Evolutionary conservation across 441 rosid species (phyloP).

Genomic region (Melastoma candidum): DNA sequence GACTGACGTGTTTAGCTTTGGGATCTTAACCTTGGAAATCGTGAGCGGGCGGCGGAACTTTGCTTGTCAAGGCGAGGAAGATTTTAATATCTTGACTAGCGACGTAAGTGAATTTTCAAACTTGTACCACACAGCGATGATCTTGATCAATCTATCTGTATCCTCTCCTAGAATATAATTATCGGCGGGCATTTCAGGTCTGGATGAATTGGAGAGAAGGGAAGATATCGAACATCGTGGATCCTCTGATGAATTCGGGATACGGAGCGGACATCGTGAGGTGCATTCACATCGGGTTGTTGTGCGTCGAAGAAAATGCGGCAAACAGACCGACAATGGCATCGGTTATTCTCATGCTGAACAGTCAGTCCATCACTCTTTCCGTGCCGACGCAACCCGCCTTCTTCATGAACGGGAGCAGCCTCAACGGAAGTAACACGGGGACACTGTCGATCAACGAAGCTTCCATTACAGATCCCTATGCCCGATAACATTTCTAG

Average conservation of each 20-base stretch:
- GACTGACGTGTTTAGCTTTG: conserved; percentile 17
- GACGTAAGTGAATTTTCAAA: conserved; percentile 22
- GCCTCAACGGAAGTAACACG: not conserved
- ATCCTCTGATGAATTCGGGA: not conserved
- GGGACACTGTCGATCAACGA: too few species aligned
- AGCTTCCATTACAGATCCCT: too few species aligned
- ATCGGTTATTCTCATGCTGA: not conserved
- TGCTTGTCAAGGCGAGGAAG: conserved; percentile 15
- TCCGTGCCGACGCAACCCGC: not conserved
- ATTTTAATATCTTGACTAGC: conserved; percentile 20
- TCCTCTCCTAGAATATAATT: too few species aligned
- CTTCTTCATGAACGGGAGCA: not conserved
- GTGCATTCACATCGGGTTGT: too few species aligned
- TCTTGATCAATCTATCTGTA: too few species aligned
- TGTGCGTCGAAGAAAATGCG: not conserved
- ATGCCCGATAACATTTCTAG: too few species aligned
- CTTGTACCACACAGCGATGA: too few species aligned
- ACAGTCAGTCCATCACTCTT: not conserved
- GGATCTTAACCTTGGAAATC: conserved; percentile 12
- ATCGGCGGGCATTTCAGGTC: not conserved
- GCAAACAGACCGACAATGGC: not conserved
- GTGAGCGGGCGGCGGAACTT: conserved; percentile 11
- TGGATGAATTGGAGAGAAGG: not conserved
- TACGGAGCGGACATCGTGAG: too few species aligned
- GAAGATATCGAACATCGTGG: not conserved